Base-by-base conservation (phyloP, 1,139 yeast genomes). In the Protomyces pachydermus region DNA sequence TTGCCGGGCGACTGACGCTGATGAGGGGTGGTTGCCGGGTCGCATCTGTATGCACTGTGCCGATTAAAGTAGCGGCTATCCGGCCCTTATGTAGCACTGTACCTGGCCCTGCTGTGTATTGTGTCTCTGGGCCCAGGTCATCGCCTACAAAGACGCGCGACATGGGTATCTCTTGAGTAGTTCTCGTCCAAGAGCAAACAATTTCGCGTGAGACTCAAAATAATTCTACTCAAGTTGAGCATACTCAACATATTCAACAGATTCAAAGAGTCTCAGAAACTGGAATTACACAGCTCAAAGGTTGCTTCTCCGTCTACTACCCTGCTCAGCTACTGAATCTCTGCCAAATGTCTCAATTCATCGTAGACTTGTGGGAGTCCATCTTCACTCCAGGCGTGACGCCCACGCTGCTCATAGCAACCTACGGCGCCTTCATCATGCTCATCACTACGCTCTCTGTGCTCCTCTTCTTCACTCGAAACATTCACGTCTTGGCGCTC, bases 331-430 rank as follows among this genome's bases (percentile, higher is more conserved):
- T 42, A 10, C 20, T 37, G 14, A 9, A 6, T 1, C 16, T 37
- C 42, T 37, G 16, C 42, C 14, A 14, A 20, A 67, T 67, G 69
- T 32, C 68, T 23, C 46, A 38, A 86, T 88, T 73, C 70, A 38
- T 88, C 51, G 80, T 77, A 28, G 95, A 87, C 42, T 80, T 93
- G 57, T 91, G 98, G 97, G 86, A 87, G 67, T 87, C 96, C 6
- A 83, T 93, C 37, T 87, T 91, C 75, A 87, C 91, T n/a, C 98
- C 98, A 1, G 98, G 98, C 0, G 84, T 96, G 0, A 83, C 93
- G 0, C 97, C 97, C 0, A 91, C 95, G 0, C 80, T 93, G 62
- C 79, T 91, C 18, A 80, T 81, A 52, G 97, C 98, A 9, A 88
- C 95, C 0, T 95, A 88, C 71, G 79, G 76, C 0, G 84, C 93